Percentiles rank a stretch among this genome's conserved stretches.
phyloP scores from a whole-genome alignment of 2,329 filamentous ascomycete species.

The Diaporthe ampelina region DNA sequence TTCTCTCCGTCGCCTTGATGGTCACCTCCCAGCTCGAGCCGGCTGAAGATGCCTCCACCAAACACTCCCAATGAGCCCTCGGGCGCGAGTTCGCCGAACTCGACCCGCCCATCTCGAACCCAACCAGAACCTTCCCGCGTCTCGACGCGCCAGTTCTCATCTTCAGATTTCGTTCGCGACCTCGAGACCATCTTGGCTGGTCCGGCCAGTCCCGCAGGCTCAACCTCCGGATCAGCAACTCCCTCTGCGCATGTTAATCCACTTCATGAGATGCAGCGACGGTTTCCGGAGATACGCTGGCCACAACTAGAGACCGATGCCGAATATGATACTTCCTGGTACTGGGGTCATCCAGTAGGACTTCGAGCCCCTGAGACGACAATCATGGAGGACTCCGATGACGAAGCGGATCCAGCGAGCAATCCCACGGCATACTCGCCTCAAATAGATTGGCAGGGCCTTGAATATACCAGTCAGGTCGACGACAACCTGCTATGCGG shows the following conservation, averaged over 20 bases:
- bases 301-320: background rate
- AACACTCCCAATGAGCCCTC: slow-evolving; percentile 35
- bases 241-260: background rate
- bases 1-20: slow-evolving; percentile 6
- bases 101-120: slow-evolving; percentile 22
- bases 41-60: slow-evolving; percentile 34
- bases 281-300: background rate
- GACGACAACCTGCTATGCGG: slow-evolving; percentile 55
- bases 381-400: background rate
- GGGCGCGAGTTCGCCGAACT: slow-evolving; percentile 34
- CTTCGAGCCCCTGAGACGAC: background rate
- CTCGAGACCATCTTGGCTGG: slow-evolving; percentile 22
- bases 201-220: slow-evolving; percentile 10
- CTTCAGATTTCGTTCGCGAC: slow-evolving; percentile 16
- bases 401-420: background rate
- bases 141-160: background rate
- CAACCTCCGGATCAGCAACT: slow-evolving; percentile 22
- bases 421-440: background rate
- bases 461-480: slow-evolving; percentile 51
- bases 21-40: background rate
- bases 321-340: background rate
- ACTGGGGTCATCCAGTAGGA: background rate
- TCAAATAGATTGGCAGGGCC: slow-evolving; percentile 50
- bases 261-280: background rate
- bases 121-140: background rate